Base-by-base conservation (phyloP, 148 eudicot species). In the Cornus controversa region DNA sequence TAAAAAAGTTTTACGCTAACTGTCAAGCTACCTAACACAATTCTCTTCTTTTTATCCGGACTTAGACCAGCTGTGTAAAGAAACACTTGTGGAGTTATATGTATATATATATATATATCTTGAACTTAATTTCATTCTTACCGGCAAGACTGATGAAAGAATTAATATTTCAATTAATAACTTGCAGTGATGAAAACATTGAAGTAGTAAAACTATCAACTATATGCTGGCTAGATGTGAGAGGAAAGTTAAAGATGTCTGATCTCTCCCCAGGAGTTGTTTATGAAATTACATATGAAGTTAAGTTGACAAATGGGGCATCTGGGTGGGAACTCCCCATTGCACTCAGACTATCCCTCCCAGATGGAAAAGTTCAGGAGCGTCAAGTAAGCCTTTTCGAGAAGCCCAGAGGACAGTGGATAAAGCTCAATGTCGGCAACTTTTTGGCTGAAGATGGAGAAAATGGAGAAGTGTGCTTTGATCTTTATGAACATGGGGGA, bases 251-350 rank as follows among this genome's bases (percentile, higher is more conserved):
- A 9, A 57, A 80, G 47, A 53, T 84, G 67, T 69, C 60, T 11
- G 86, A 84, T 70, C 78, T 84, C 16, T 69, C 81, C 28, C 29
- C 83, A 69, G 83, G 79, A 53, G 66, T 66, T 34, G 67, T 70
- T 2, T 84, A 84, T 54, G 79, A 80, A 67, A 50, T 60, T 23
- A 71, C 53, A 2, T 84, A 69, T 22, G 66, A 28, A 26, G 79
- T 84, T 9, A 84, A 84, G 79, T 31, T 84, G 70, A 80, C 79
- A 58, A 84, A 80, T 36, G 73, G 75, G 23, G 83, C 86, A 27
- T 70, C 54, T 13, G 86, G 83, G 20, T 84, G 83, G 86, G 81
- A 80, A 62, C 73, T 84, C 47, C 86, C 81, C 0, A 63, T 84
- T 47, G 50, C 20, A 16, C 71, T 78, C 2, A 69, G 62, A 50